Evolutionary conservation across 2,329 filamentous ascomycete species (phyloP), one percentile per base, ranked within the genome.

Genomic region (Botrytis deweyae): DNA sequence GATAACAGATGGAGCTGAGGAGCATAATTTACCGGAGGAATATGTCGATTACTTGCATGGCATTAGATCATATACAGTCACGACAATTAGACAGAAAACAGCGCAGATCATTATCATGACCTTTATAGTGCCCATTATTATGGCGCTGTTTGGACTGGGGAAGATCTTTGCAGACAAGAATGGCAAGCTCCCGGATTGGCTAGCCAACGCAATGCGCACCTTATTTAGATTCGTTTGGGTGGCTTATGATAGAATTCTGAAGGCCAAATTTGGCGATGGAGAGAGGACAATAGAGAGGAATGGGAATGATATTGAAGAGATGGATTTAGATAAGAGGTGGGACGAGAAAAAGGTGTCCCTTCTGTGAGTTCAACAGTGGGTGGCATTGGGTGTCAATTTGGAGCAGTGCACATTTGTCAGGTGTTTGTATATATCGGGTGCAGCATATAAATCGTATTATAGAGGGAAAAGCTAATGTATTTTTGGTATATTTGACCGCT

Each of bases 241-340:
- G 64, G 86, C 83, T 65, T 93, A 94, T 82, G 92, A 94, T 83
- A 75, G 70, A 0, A 80, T 89, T 29, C 91, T 92, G 77, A 91
- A 89, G 81, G 84, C 83, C 0, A 59, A 91, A 0, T 98, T 97
- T 85, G 95, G 95, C 0, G 93, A 98, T 80, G 96, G 96, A 0
- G 95, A 98, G 85, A 88, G 87, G 78, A 91, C 89, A 55, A 72
- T 77, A 62, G 67, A 65, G 20, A 66, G 61, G 14, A 66, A 74
- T 40, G 75, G 74, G 63, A 72, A 71, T 55, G 75, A 75, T 18
- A 73, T 76, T 68, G 74, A 73, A n/a, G 74, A 76, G 38, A 70
- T 67, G 29, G 61, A 46, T 46, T 72, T 70, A 33, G 72, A 72
- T 25, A 74, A n/a, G 25, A 62, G 38, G 55, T 72, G 73, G 61